Evolutionary conservation across 805 yeast species (phyloP).

Genomic region (Scheffersomyces coipomensis): DNA sequence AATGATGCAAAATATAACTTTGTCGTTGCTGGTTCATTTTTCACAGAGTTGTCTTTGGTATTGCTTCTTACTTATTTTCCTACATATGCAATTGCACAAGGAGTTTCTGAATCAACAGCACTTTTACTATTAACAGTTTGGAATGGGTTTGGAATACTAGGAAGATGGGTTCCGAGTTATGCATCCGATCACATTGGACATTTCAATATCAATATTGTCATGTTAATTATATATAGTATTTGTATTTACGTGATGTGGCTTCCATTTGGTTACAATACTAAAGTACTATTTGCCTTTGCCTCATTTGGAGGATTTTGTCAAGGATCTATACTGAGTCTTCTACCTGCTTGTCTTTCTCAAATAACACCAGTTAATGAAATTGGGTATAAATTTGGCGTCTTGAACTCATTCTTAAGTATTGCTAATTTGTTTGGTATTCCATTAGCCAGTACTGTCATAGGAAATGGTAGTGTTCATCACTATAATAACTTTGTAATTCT

Average conservation of each 20-base stretch:
- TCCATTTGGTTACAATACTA: conserved; percentile 26
- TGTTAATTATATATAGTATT: conserved; percentile 24
- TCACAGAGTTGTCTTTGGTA: conserved; percentile 26
- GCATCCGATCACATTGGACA: conserved; percentile 26
- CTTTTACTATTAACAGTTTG: conserved; percentile 25
- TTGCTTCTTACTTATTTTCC: conserved; percentile 31
- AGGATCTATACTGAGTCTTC: conserved; percentile 33
- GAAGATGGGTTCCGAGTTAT: conserved; percentile 31
- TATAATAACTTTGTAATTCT: conserved; percentile 31
- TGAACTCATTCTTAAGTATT: conserved; percentile 26
- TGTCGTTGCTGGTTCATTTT: conserved; percentile 29
- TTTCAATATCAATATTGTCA: conserved; percentile 29
- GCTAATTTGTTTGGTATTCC: conserved; percentile 36
- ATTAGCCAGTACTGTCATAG: conserved; percentile 29
- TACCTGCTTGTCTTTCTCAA: conserved; percentile 55
- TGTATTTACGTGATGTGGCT: conserved; percentile 30
- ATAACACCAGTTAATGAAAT: conserved; percentile 44
- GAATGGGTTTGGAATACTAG: conserved; percentile 29
- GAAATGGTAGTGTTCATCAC: conserved; percentile 19
- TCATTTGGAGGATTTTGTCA: conserved; percentile 33
- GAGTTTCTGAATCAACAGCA: conserved; percentile 25
- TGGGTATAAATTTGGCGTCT: conserved; percentile 35
- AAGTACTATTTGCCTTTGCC: conserved; percentile 30
- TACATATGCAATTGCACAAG: conserved; percentile 31
- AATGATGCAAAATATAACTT: conserved; percentile 21